A percentile compares a stretch with the other conserved stretches of the same genome.
These are phyloP conservation scores for Stephania cephalantha DNA, from an alignment of 164 flowering plant species.

Conservation along the genomic window DNA sequence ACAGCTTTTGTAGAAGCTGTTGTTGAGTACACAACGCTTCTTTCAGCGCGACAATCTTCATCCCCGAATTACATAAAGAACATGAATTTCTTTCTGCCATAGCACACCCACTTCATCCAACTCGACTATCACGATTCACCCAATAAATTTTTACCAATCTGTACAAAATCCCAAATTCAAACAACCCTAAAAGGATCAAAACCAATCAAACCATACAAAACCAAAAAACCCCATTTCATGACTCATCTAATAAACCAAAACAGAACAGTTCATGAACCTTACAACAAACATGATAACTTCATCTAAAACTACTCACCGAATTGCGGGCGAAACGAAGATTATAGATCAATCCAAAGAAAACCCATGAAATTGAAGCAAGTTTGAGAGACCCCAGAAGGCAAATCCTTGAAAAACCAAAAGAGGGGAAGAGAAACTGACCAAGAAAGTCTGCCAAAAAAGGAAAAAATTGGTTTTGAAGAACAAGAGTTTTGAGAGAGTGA, in stretches of 20 bases:
- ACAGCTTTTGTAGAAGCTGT: constrained; percentile 64
- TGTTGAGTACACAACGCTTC: constrained; percentile 66
- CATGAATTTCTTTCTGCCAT: constrained; percentile 25
- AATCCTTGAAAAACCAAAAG: too few relatives aligned
- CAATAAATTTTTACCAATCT: neutral
- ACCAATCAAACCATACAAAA: too few relatives aligned
- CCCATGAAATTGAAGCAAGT: neutral
- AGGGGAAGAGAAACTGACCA: too few relatives aligned
- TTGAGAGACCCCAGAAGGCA: neutral
- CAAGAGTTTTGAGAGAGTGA: too few relatives aligned
- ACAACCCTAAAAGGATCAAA: neutral
- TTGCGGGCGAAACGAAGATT: neutral
- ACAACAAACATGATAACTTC: neutral
- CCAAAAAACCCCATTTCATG: too few relatives aligned
- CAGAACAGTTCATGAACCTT: too few relatives aligned
- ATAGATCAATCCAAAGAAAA: neutral
- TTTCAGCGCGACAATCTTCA: constrained; percentile 40
- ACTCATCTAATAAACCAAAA: neutral
- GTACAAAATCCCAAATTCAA: neutral
- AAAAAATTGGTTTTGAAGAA: too few relatives aligned
- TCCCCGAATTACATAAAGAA: constrained; percentile 18
- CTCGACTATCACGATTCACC: neutral
- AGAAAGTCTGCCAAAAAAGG: too few relatives aligned
- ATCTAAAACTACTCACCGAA: neutral
- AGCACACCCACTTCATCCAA: constrained; percentile 3